These are phyloP conservation scores for Fusarium sp. DNA, from an alignment of 2,329 filamentous ascomycete species.

Conservation along the genomic window DNA sequence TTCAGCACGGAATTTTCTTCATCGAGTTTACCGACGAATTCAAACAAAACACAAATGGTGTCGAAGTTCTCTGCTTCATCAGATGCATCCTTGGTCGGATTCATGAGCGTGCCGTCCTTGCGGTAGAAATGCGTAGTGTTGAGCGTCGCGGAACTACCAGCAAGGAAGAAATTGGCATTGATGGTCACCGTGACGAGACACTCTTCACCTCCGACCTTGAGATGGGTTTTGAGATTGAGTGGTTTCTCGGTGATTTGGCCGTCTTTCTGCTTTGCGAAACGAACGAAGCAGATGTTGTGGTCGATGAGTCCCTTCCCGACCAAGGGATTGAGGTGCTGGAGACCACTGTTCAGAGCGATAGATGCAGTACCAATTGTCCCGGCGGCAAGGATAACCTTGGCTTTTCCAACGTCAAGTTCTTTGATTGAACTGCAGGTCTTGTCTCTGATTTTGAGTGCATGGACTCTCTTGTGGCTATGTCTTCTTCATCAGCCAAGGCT, in stretches of 20 bases:
- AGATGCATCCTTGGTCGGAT: neutral
- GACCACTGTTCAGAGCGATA: slow-evolving; percentile 29
- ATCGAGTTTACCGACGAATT: slow-evolving; percentile 17
- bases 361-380: slow-evolving; percentile 33
- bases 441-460: slow-evolving; percentile 26
- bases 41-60: slow-evolving; percentile 30
- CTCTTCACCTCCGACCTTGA: slow-evolving; percentile 10
- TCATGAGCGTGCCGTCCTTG: slow-evolving; percentile 7
- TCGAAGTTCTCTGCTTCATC: slow-evolving; percentile 24
- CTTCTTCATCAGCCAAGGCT: neutral
- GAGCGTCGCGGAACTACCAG: slow-evolving; percentile 28
- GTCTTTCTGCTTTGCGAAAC: slow-evolving; percentile 28
- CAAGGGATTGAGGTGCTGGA: slow-evolving; percentile 5
- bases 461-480: slow-evolving; percentile 4
- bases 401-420: slow-evolving; percentile 15
- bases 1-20: slow-evolving; percentile 25
- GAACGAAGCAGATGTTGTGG: slow-evolving; percentile 32
- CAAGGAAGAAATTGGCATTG: slow-evolving; percentile 35
- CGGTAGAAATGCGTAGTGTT: slow-evolving; percentile 29
- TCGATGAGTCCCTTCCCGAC: slow-evolving; percentile 30
- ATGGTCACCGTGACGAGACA: slow-evolving; percentile 31
- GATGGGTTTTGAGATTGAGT: slow-evolving; percentile 26
- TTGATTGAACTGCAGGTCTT: slow-evolving; percentile 10
- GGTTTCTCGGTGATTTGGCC: slow-evolving; percentile 17
- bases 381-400: slow-evolving; percentile 20